These are phyloP conservation scores for Thielaviopsis euricoi DNA, from an alignment of 2,329 filamentous ascomycete species.

Conservation along the genomic window DNA sequence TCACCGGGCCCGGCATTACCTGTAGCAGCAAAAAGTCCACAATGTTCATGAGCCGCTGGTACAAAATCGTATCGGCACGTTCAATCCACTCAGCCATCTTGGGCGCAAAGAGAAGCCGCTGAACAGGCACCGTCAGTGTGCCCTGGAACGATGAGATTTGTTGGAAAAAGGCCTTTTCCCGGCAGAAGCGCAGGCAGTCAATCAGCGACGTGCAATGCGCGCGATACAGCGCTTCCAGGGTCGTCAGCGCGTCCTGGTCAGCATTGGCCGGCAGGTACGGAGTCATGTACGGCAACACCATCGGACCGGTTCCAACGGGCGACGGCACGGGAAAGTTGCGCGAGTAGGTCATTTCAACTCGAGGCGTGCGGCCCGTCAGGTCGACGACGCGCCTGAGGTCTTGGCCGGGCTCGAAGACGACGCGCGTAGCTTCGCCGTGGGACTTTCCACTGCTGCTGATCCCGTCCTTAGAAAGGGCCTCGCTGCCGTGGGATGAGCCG, in stretches of 20 bases:
- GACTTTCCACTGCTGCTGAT: constrained; percentile 13
- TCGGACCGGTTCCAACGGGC: constrained; percentile 42
- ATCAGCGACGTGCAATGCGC: constrained; percentile 92
- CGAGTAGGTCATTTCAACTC: constrained; percentile 43
- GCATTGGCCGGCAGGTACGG: constrained; percentile 66
- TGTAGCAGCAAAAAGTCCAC: constrained; percentile 79
- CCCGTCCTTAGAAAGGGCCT: too few relatives aligned
- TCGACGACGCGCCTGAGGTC: constrained; percentile 22
- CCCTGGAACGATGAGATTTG: constrained; percentile 91
- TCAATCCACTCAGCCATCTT: constrained; percentile 83
- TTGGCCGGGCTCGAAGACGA: constrained; percentile 10
- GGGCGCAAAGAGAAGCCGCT: constrained; percentile 73
- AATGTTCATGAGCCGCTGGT: constrained; percentile 92
- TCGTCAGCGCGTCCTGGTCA: constrained; percentile 73
- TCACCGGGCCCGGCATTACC: constrained; percentile 72
- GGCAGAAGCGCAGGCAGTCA: constrained; percentile 89
- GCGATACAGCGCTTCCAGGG: constrained; percentile 72
- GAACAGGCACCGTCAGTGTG: constrained; percentile 88
- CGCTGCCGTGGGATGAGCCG: neutral
- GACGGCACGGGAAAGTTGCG: constrained; percentile 25
- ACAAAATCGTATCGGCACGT: constrained; percentile 87
- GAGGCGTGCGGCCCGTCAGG: constrained; percentile 39
- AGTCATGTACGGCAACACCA: constrained; percentile 74
- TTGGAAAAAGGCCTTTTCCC: constrained; percentile 91
- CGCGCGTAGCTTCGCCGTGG: constrained; percentile 14